Evolutionary conservation across 768 basidiomycete species (phyloP), one percentile per base, ranked within the genome.

Genomic region (Russula griseocarnosa): DNA sequence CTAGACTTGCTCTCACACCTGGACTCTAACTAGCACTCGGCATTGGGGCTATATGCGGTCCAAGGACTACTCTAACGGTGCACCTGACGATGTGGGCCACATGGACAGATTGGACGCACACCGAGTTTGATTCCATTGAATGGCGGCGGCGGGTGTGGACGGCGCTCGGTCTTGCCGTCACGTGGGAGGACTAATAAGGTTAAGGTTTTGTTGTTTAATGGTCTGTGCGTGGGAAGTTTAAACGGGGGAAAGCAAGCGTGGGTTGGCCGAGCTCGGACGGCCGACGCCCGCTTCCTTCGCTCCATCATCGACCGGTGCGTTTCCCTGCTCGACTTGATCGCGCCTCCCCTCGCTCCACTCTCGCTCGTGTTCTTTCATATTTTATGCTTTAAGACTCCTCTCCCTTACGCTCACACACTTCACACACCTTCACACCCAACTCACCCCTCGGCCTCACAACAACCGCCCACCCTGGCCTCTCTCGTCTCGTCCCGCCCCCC

Each of bases 391-490:
- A 61, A 69, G 55, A 36, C 62, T 26, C 28, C 44, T 55, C 16
- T 26, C 57, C 20, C 51, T 55, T 38, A 3, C 42, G n/a, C 22
- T 30, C 18, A 46, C 30, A 55, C 54, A 60, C 24, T 42, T 59
- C 55, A 51, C 55, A 51, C 54, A 34, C 58, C 24, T 58, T 58
- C 66, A 44, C 68, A 53, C 73, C 2, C 76, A 70, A 54, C 69
- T 53, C 58, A 50, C 69, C 53, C 58, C 58, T 60, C 63, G 66
- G 52, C 69, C 57, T 65, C 38, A 36, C 66, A 69, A 40, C 60
- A 68, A 65, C 58, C 70, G 70, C 71, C 67, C 73, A 71, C 40
- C 70, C 71, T 76, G 75, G 73, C 73, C 61, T 73, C 75, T 34
- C 70, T 73, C 56, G 65, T 74, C 58, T 68, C 73, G 61, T 70